A percentile compares a stretch with the other conserved stretches of the same genome.
Conservation (phyloP, 2,329 filamentous ascomycete species). For the Myriosclerotinia curreyana region DNA sequence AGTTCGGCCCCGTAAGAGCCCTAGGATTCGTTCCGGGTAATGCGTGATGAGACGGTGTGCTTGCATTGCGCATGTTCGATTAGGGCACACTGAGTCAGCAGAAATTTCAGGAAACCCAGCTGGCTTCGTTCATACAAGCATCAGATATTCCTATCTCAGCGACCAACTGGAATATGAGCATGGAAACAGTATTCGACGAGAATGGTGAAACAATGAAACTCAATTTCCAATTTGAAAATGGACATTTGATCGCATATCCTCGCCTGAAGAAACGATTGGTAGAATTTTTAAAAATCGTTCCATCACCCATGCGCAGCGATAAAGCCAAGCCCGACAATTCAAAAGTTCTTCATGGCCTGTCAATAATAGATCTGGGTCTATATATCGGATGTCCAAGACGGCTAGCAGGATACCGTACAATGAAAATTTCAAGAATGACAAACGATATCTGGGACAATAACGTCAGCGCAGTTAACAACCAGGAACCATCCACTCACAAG, state of each 20-base stretch:
- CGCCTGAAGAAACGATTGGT: background rate
- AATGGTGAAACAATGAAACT: background rate
- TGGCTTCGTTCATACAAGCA: background rate
- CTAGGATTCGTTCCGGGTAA: background rate
- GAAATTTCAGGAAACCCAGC: background rate
- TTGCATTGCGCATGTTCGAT: slow-evolving; percentile 7
- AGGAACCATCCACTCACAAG: background rate
- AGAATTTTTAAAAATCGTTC: background rate
- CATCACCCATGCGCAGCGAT: background rate
- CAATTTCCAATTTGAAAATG: background rate
- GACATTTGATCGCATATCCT: background rate
- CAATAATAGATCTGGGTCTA: slow-evolving; percentile 6
- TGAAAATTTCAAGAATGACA: background rate
- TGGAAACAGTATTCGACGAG: background rate
- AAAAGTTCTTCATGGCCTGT: background rate
- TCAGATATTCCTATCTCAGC: background rate
- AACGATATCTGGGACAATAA: background rate
- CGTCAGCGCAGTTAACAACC: background rate
- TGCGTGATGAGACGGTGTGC: slow-evolving; percentile 5
- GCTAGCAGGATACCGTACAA: slow-evolving; percentile 8
- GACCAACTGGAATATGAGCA: background rate
- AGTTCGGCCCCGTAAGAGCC: background rate
- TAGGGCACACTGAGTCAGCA: background rate
- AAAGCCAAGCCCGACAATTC: background rate
- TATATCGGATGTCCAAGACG: background rate